Evolutionary conservation across 768 basidiomycete species (phyloP).

Genomic region (Rubroboletus satanas): DNA sequence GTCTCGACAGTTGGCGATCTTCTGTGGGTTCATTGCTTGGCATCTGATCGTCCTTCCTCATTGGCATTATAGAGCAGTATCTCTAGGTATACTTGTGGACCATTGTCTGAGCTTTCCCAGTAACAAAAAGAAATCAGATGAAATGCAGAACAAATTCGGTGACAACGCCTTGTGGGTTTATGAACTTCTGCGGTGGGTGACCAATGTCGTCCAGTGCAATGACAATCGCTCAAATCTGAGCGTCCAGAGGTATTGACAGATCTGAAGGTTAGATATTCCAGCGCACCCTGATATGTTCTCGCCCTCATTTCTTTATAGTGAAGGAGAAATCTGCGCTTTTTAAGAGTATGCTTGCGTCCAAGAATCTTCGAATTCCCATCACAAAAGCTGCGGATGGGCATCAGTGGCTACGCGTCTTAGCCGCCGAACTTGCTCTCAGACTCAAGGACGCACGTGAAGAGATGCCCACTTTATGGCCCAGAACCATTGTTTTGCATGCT

Average conservation of each 20-base stretch:
- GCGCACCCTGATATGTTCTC: neutral
- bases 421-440: constrained; percentile 84
- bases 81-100: constrained; percentile 44
- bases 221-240: neutral
- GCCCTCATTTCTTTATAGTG: constrained; percentile 46
- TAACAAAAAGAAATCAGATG: constrained; percentile 42
- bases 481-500: constrained; percentile 76
- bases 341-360: constrained; percentile 96
- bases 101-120: neutral
- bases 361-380: constrained; percentile 82
- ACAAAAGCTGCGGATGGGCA: constrained; percentile 69
- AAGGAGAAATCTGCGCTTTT: constrained; percentile 75
- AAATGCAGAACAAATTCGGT: constrained; percentile 77
- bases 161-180: constrained; percentile 89
- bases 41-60: neutral
- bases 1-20: constrained; percentile 88
- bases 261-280: constrained; percentile 60
- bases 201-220: neutral
- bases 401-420: constrained; percentile 89
- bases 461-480: constrained; percentile 84
- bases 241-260: constrained; percentile 74
- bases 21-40: constrained; percentile 50
- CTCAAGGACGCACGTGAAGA: constrained; percentile 75
- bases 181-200: constrained; percentile 74
- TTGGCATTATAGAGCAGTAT: constrained; percentile 43